phyloP scores from a whole-genome alignment of 2,329 filamentous ascomycete genomes.

The Penicillium janthinellum region DNA sequence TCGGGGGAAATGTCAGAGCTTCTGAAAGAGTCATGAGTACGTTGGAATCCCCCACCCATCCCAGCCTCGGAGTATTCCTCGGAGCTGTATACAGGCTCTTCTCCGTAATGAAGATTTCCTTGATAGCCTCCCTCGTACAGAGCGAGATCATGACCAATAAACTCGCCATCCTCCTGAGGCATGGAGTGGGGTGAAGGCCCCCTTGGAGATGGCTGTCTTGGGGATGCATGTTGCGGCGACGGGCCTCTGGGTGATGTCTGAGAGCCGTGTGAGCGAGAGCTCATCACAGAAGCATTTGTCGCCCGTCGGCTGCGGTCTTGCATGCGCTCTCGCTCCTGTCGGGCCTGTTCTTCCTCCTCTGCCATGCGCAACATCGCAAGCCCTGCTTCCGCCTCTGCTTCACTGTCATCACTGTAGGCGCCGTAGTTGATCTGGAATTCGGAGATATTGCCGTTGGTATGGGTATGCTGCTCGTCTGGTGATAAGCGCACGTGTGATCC shows the following conservation, averaged over 20 bases:
- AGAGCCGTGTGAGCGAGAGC: slow-evolving; percentile 36
- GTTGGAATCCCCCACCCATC: slow-evolving; percentile 18
- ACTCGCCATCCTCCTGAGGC: slow-evolving; percentile 70
- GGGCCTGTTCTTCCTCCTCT: slow-evolving; percentile 71
- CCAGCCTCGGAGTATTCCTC: slow-evolving; percentile 25
- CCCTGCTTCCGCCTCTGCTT: slow-evolving; percentile 83
- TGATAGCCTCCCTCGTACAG: slow-evolving; percentile 73
- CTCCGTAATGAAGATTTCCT: slow-evolving; percentile 63
- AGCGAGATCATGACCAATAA: slow-evolving; percentile 70
- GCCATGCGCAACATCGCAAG: slow-evolving; percentile 81
- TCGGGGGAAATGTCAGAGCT: slow-evolving; percentile 31
- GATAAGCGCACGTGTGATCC: slow-evolving; percentile 34
- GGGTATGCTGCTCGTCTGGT: slow-evolving; percentile 48
- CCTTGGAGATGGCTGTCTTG: slow-evolving; percentile 29
- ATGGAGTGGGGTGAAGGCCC: slow-evolving; percentile 32
- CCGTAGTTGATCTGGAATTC: slow-evolving; percentile 51
- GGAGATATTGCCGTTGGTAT: slow-evolving; percentile 52
- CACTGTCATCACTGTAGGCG: slow-evolving; percentile 72
- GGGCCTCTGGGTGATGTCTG: slow-evolving; percentile 44
- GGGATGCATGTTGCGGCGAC: slow-evolving; percentile 8
- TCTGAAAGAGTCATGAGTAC: slow-evolving; percentile 31
- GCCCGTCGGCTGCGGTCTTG: slow-evolving; percentile 61
- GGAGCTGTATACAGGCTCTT: slow-evolving; percentile 41
- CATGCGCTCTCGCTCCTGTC: slow-evolving; percentile 41
- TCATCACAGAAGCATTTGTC: slow-evolving; percentile 55